Evolutionary conservation across 345 rosid genomes (phyloP), one percentile per base, ranked within the genome.

Genomic region (Eucalyptus decipiens): DNA sequence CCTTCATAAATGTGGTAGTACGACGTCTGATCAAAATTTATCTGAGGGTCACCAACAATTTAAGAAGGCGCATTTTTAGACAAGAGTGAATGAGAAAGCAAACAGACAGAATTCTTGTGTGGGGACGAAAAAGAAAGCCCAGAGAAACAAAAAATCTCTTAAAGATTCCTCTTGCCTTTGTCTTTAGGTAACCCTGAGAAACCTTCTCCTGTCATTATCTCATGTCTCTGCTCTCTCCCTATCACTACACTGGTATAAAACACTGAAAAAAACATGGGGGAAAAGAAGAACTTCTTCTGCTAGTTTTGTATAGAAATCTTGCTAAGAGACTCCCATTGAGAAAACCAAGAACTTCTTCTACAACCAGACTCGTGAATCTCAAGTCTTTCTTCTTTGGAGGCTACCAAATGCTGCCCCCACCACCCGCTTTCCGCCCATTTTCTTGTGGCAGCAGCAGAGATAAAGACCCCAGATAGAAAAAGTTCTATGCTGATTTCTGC

Each of bases 271-370:
- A 42, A 88, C 87, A 34, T 52, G 54, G 80, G 88, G 54, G 65
- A 86, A 60, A 80, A 87, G 50, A 50, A 83, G 88, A 56, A n/a
- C 26, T n/a, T n/a, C n/a, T n/a, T 50, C 85, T 47, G 2, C 16
- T 15, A 40, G 47, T 76, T 40, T 11, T 40, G 47, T 6, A 9
- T 76, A 88, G 83, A 88, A 69, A 93, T 93, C 94, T 92, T 80
- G 91, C 90, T 94, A 76, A 89, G 93, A 90, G 95, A 94, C 86
- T 93, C 98, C 58, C 90, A 90, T 94, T 88, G 87, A 91, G 52
- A 95, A 93, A 90, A 92, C 95, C 91, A 94, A 91, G 91, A 93
- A 89, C 86, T 91, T 95, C 92, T 87, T 95, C 65, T 93, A 86
- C 88, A 94, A 90, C 96, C 72, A 52, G 58, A 52, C 88, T 95